Percentiles rank a stretch among this genome's conserved stretches.
phyloP scores from a whole-genome alignment of 2,329 filamentous ascomycete genomes.

The Aspergillus transmontanensis region DNA sequence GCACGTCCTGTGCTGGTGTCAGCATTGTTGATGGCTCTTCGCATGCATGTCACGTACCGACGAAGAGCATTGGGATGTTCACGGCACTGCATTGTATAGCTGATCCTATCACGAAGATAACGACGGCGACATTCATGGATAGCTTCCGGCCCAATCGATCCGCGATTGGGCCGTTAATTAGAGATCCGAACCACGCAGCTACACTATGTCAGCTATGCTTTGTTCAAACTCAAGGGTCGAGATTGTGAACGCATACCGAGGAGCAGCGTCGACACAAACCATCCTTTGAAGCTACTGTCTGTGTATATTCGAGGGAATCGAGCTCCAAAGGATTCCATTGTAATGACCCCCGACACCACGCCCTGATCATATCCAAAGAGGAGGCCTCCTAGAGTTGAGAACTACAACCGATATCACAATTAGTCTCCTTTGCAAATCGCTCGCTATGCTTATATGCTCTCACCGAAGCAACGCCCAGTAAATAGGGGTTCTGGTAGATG shows the following conservation, averaged over 20 bases:
- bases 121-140: slow-evolving; percentile 54
- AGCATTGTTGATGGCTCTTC: not conserved
- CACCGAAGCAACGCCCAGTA: slow-evolving; percentile 50
- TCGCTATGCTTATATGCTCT: slow-evolving; percentile 7
- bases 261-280: slow-evolving; percentile 56
- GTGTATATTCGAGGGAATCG: slow-evolving; percentile 44
- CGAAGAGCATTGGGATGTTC: slow-evolving; percentile 46
- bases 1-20: slow-evolving; percentile 37
- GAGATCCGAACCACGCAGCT: slow-evolving; percentile 54
- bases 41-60: slow-evolving; percentile 44
- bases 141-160: slow-evolving; percentile 56
- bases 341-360: slow-evolving; percentile 51
- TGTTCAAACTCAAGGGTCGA: too few relatives aligned
- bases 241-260: slow-evolving; percentile 35
- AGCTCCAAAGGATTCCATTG: slow-evolving; percentile 50
- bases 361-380: slow-evolving; percentile 56
- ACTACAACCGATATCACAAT: slow-evolving; percentile 25
- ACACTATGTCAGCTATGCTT: slow-evolving; percentile 8
- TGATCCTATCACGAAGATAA: slow-evolving; percentile 56
- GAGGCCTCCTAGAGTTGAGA: slow-evolving; percentile 47
- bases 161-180: slow-evolving; percentile 51
- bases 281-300: slow-evolving; percentile 54
- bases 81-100: slow-evolving; percentile 48
- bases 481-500: slow-evolving; percentile 45
- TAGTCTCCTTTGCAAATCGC: not conserved